Percentiles rank a stretch among this genome's conserved stretches.
Conservation (phyloP, 305 asterid genomes). For the Caryopteris hybrid region DNA sequence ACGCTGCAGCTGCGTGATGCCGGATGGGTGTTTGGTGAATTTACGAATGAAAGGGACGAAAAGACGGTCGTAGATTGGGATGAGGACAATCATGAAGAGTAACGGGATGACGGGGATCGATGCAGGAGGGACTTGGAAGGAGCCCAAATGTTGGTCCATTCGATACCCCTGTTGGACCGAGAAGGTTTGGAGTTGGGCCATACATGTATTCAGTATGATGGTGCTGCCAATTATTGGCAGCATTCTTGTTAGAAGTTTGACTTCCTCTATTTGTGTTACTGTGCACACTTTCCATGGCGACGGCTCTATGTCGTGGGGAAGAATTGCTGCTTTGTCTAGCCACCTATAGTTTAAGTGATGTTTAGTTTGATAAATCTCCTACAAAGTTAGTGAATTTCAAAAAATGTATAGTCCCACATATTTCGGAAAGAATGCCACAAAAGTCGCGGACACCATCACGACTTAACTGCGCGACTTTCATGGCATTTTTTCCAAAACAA, state of each 20-base stretch:
- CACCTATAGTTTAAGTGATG: conserved; percentile 29
- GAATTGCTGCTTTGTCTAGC: conserved; percentile 76
- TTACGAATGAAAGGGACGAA: conserved; percentile 60
- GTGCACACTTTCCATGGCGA: conserved; percentile 64
- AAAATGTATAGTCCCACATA: no score
- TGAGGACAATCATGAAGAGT: conserved; percentile 48
- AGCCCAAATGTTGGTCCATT: conserved; percentile 58
- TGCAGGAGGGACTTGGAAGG: conserved; percentile 60
- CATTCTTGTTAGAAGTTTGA: conserved; percentile 65
- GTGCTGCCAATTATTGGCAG: conserved; percentile 70
- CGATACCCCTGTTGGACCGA: conserved; percentile 64
- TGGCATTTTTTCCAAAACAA: no score
- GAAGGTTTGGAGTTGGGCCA: conserved; percentile 86
- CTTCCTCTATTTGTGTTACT: conserved; percentile 77
- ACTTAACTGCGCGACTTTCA: no score
- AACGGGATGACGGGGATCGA: conserved; percentile 68
- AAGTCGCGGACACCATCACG: no score
- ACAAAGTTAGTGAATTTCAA: no score
- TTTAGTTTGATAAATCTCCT: no score
- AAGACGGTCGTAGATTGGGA: conserved; percentile 58
- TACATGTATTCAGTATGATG: conserved; percentile 67
- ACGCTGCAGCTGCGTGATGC: conserved; percentile 69
- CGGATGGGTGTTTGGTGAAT: conserved; percentile 59
- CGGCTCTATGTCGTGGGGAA: conserved; percentile 19
- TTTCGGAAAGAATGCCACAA: no score